phyloP scores from a whole-genome alignment of 371 early-diverging fungal genomes.

The Syncephalastrum racemosum region DNA sequence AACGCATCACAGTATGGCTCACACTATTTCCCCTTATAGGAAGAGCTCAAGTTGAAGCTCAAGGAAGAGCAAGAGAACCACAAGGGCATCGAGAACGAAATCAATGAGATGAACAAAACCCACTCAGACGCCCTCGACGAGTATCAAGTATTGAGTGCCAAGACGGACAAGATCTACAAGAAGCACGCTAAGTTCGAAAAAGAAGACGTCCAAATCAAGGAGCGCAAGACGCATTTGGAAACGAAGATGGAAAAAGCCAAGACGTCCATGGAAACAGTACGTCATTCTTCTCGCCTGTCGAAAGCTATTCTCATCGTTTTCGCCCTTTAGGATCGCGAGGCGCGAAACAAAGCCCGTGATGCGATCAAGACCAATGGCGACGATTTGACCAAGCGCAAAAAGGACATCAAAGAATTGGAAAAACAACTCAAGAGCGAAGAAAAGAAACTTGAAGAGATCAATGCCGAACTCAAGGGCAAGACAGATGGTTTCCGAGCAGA shows the following conservation, averaged over 20 bases:
- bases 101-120: slow-evolving; percentile 53
- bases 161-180: slow-evolving; percentile 53
- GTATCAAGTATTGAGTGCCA: slow-evolving; percentile 58
- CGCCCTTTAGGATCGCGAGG: slow-evolving; percentile 47
- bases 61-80: slow-evolving; percentile 54
- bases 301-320: background rate
- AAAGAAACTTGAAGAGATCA: slow-evolving; percentile 72
- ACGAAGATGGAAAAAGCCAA: slow-evolving; percentile 71
- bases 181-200: slow-evolving; percentile 76
- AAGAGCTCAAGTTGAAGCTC: slow-evolving; percentile 33
- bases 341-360: slow-evolving; percentile 45
- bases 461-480: slow-evolving; percentile 79
- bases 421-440: slow-evolving; percentile 67
- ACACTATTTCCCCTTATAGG: slow-evolving; percentile 20
- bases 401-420: slow-evolving; percentile 65
- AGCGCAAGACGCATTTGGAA: slow-evolving; percentile 76
- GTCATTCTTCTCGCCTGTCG: background rate
- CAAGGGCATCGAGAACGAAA: slow-evolving; percentile 55
- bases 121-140: slow-evolving; percentile 60
- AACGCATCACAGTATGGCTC: background rate
- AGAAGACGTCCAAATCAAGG: slow-evolving; percentile 75
- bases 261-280: slow-evolving; percentile 61
- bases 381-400: slow-evolving; percentile 50
- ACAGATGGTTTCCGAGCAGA: slow-evolving; percentile 71
- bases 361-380: slow-evolving; percentile 56